Conservation (phyloP, 495 filamentous ascomycete genomes). For the Lophiotrema nucula region DNA sequence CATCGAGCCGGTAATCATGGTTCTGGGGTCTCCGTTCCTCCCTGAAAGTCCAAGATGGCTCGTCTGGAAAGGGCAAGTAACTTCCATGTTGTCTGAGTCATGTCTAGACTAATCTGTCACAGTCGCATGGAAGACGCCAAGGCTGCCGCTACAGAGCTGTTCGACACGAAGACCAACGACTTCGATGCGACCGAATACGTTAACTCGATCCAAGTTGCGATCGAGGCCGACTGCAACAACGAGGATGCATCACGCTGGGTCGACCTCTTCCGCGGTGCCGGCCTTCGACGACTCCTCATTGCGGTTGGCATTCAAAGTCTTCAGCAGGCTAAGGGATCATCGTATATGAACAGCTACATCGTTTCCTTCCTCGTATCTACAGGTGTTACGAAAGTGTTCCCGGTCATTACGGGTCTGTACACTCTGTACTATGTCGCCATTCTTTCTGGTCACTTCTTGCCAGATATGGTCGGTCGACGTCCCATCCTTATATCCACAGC, state of each 20-base stretch:
- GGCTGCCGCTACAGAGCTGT: background rate
- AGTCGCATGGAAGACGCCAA: background rate
- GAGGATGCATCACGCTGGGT: background rate
- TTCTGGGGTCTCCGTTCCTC: too few species aligned
- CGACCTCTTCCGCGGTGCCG: background rate
- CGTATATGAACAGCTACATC: conserved; percentile 5
- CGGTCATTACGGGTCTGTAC: too few species aligned
- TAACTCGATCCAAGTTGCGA: background rate
- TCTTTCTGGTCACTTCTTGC: too few species aligned
- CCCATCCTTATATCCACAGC: too few species aligned
- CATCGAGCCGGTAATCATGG: too few species aligned
- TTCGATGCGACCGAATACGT: background rate
- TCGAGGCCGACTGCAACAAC: background rate
- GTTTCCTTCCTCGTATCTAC: too few species aligned
- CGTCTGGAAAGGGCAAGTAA: conserved; percentile 1
- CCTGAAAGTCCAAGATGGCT: background rate
- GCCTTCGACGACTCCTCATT: background rate
- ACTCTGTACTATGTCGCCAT: too few species aligned
- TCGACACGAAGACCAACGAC: background rate
- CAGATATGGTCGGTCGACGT: too few species aligned
- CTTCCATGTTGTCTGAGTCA: background rate
- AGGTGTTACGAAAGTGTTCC: too few species aligned
- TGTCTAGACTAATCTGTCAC: background rate
- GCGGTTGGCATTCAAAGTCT: background rate
- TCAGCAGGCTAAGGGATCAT: background rate